Evolutionary conservation across 768 basidiomycete genomes (phyloP), one percentile per base, ranked within the genome.

Genomic region (Leccinellum albellum): DNA sequence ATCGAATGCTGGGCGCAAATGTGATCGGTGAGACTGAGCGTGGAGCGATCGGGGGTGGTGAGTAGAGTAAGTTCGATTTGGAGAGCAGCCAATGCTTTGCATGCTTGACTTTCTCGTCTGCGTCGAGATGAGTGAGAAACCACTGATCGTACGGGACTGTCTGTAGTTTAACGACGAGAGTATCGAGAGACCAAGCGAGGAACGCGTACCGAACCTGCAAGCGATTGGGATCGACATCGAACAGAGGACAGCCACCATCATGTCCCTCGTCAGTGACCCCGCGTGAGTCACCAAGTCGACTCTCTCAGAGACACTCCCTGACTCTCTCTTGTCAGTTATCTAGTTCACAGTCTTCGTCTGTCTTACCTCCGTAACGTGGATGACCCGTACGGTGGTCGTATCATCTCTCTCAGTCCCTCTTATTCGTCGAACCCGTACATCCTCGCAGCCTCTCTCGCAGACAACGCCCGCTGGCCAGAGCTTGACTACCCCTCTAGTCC

Each of bases 321-420:
- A 29, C 29, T 9, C 29, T 7, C 29, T 29, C 29, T n/a, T n/a
- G n/a, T n/a, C n/a, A 87, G 86, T 47, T 84, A 86, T 68, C 78
- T 96, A 35, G 89, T 95, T 8, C 95, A 97, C 69, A 84, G 82
- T 61, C 77, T 97, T 6, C 87, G 94, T 6, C 77, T 98, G 26
- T 84, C 88, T 13, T 94, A 94, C 68, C 78, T 98, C n/a, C 88
- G 93, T 58, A 84, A 88, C 63, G 85, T 93, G 40, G 89, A 93
- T 56, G 94, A 97, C 66, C 86, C 88, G 1, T 91, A 94, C 66
- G 89, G 89, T 14, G 75, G 86, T 0, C 83, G 92, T 29, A 78
- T 96, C 66, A 86, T 97, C 64, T 83, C 91, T 6, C 77, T 95
- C 50, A 86, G 87, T 66, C 87, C 88, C 0, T 80, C 84, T 0